Conservation (phyloP, 805 yeast species). For the Nakazawaea wickerhamii region DNA sequence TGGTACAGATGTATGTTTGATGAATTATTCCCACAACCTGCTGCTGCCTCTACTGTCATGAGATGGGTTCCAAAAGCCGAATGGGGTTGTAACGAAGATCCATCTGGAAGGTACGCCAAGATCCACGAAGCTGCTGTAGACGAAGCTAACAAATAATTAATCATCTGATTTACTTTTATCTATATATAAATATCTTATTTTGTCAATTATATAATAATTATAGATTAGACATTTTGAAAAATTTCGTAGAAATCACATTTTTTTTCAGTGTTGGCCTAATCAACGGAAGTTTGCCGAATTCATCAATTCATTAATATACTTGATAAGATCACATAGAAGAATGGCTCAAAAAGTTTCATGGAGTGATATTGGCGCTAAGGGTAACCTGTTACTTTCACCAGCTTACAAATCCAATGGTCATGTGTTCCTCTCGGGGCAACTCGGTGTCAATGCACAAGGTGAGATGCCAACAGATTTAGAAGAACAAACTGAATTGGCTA, state of each 20-base stretch:
- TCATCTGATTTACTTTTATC: not conserved
- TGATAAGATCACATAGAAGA: not conserved
- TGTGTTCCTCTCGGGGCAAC: conserved; percentile 45
- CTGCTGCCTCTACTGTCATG: conserved; percentile 96
- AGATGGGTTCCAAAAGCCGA: conserved; percentile 99
- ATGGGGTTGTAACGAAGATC: conserved; percentile 99
- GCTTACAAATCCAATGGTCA: conserved; percentile 35
- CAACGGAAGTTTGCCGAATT: too few relatives aligned
- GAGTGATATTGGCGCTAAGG: conserved; percentile 27
- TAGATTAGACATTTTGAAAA: too few relatives aligned
- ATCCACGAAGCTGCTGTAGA: conserved; percentile 71
- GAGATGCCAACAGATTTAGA: conserved; percentile 32
- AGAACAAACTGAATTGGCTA: conserved; percentile 34
- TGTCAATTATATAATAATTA: not conserved
- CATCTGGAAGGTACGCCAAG: conserved; percentile 95
- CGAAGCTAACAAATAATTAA: conserved; percentile 14
- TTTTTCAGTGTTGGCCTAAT: too few relatives aligned
- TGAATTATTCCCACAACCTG: conserved; percentile 81
- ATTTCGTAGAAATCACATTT: too few relatives aligned
- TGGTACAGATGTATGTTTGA: conserved; percentile 98
- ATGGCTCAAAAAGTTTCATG: conserved; percentile 30
- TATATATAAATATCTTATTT: not conserved
- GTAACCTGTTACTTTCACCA: conserved; percentile 33
- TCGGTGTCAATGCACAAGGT: conserved; percentile 35
- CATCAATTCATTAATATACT: too few relatives aligned